Evolutionary conservation across 106 monocot genomes (phyloP).

Genomic region (Dendrobium huoshanense): DNA sequence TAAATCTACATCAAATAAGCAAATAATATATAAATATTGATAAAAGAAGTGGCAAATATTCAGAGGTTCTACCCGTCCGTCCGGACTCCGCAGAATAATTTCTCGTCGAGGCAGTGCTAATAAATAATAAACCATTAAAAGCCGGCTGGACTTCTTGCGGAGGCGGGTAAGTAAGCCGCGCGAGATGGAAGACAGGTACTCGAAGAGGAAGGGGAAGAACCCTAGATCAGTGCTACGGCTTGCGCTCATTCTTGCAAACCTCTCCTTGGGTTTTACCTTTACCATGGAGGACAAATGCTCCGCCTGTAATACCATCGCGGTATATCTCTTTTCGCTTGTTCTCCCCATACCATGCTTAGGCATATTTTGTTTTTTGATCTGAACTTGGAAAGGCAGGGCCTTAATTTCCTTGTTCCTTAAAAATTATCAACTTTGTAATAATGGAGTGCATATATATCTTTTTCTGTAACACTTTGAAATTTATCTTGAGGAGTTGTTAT

Average conservation of each 20-base stretch:
- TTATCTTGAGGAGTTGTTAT: neutral
- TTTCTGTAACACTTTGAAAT: neutral
- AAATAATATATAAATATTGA: no score
- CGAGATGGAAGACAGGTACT: constrained; percentile 1
- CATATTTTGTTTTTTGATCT: neutral
- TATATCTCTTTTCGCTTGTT: neutral
- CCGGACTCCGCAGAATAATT: no score
- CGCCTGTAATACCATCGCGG: constrained; percentile 7
- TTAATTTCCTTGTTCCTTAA: neutral
- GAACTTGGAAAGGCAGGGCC: no score
- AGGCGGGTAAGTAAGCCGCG: neutral
- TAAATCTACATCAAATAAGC: no score
- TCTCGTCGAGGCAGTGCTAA: no score
- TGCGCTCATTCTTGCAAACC: neutral
- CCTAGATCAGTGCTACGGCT: neutral
- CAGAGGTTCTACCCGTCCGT: no score
- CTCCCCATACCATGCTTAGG: neutral
- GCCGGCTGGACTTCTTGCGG: no score
- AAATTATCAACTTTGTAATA: neutral
- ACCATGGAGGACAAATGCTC: constrained; percentile 5
- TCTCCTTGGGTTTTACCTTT: neutral
- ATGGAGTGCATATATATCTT: neutral
- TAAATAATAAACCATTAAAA: no score
- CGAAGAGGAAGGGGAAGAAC: neutral
- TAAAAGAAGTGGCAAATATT: no score